Percentiles rank a stretch among this genome's conserved stretches.
These are phyloP conservation scores for Diaporthe aspalathi DNA, from an alignment of 2,329 filamentous ascomycete species.

Conservation along the genomic window DNA sequence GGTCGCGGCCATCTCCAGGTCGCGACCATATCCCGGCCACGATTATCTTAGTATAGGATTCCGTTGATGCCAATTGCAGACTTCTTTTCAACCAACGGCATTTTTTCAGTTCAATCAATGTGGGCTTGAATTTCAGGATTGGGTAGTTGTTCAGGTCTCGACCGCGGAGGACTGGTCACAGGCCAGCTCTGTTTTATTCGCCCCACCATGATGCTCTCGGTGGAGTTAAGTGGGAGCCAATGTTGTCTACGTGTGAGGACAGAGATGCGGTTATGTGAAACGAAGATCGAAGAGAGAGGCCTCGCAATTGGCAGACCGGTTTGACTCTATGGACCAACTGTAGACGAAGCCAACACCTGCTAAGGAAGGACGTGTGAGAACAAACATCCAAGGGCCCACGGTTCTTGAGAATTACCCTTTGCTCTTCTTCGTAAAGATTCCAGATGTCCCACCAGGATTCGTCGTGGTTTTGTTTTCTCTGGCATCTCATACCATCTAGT, in stretches of 20 bases:
- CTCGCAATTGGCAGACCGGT: background rate
- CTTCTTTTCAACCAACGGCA: background rate
- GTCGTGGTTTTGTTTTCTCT: background rate
- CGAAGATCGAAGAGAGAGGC: background rate
- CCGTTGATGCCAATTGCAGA: slow-evolving; percentile 1
- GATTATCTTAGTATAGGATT: background rate
- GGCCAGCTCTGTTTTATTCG: background rate
- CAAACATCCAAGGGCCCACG: background rate
- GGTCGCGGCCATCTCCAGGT: background rate
- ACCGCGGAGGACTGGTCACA: background rate
- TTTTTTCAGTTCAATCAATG: background rate
- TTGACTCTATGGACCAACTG: background rate
- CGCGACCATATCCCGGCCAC: background rate
- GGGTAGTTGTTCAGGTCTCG: background rate
- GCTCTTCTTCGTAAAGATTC: background rate
- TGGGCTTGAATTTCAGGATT: background rate
- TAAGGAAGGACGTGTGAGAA: background rate
- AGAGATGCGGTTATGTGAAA: background rate
- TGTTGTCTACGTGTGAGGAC: background rate
- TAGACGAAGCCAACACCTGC: background rate
- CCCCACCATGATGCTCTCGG: background rate
- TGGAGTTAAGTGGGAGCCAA: background rate
- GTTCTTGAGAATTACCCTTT: background rate
- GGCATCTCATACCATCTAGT: background rate
- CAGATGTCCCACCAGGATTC: background rate